Conservation (phyloP, 164 flowering plant genomes). For the Akebia trifoliata region DNA sequence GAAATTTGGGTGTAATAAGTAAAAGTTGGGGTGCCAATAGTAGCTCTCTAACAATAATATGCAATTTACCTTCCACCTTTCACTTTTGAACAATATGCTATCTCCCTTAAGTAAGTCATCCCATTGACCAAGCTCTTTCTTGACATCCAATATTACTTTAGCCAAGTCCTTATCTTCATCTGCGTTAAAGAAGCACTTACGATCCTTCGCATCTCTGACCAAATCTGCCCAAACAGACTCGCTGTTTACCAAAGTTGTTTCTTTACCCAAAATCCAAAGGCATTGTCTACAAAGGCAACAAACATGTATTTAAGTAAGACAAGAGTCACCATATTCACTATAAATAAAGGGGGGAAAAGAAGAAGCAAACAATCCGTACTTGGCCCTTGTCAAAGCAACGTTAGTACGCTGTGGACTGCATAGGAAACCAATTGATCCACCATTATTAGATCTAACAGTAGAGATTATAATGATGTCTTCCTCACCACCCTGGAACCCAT, state of each 20-base stretch:
- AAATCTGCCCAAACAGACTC: conserved; percentile 34
- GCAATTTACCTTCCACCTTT: conserved; percentile 68
- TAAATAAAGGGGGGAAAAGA: no score
- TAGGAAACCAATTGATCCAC: conserved; percentile 48
- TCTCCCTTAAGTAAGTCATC: conserved; percentile 56
- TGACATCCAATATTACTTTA: conserved; percentile 34
- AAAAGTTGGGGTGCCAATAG: no score
- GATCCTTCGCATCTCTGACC: conserved; percentile 35
- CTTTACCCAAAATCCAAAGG: conserved; percentile 48
- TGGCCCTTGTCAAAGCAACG: conserved; percentile 65
- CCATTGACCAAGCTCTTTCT: conserved; percentile 57
- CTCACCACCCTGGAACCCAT: conserved; percentile 67
- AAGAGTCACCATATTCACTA: no score
- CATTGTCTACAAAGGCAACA: conserved; percentile 26
- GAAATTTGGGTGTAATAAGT: no score
- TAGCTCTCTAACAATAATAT: no score
- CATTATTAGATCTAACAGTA: conserved; percentile 43
- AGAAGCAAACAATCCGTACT: conserved; percentile 29
- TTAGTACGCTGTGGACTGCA: conserved; percentile 42
- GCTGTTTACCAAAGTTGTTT: conserved; percentile 24
- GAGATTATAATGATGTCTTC: conserved; percentile 54
- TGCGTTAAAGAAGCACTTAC: conserved; percentile 31
- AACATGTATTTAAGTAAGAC: no score
- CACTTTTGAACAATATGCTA: conserved; percentile 43
- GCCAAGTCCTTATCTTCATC: conserved; percentile 33